These are phyloP conservation scores for Digitaria exilis DNA, from an alignment of 202 grass and related monocot genomes.

Conservation along the genomic window DNA sequence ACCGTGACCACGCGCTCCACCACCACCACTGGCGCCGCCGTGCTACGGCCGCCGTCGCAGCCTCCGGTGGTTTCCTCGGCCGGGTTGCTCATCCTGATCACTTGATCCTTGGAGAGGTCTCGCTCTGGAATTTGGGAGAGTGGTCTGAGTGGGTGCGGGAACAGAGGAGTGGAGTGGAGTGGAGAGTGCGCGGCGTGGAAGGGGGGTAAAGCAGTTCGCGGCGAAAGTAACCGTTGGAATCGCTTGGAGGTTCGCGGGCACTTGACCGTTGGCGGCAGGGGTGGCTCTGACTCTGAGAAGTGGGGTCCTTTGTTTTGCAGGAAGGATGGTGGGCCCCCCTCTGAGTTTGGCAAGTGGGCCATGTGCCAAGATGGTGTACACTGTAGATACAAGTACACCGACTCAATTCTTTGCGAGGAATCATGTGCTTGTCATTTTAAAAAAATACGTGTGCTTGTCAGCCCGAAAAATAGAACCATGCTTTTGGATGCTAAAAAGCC, in stretches of 20 bases:
- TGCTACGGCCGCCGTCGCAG: no score
- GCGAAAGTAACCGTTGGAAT: conserved; percentile 48
- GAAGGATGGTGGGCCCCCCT: not conserved
- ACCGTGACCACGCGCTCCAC: conserved; percentile 89
- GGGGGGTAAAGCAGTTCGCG: not conserved
- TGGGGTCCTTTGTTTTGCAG: not conserved
- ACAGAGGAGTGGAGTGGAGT: not conserved
- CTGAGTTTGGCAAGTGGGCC: not conserved
- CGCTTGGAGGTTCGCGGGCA: conserved; percentile 20
- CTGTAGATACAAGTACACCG: not conserved
- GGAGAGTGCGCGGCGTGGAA: not conserved
- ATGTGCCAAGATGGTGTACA: not conserved
- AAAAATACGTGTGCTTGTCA: no score
- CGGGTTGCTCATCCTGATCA: conserved; percentile 27
- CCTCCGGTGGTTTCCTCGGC: not conserved
- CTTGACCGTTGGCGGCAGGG: conserved; percentile 45
- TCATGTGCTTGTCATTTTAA: not conserved
- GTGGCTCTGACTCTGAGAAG: not conserved
- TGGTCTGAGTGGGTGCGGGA: not conserved
- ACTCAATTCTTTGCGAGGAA: not conserved
- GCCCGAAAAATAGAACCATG: not conserved
- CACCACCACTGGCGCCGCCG: conserved; percentile 7
- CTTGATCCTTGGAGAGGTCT: not conserved
- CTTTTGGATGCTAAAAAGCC: not conserved
- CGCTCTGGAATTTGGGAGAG: not conserved